Evolutionary conservation across 306 rosid genomes (phyloP), one percentile per base, ranked within the genome.

Genomic region (Cyamopsis tetragonoloba): DNA sequence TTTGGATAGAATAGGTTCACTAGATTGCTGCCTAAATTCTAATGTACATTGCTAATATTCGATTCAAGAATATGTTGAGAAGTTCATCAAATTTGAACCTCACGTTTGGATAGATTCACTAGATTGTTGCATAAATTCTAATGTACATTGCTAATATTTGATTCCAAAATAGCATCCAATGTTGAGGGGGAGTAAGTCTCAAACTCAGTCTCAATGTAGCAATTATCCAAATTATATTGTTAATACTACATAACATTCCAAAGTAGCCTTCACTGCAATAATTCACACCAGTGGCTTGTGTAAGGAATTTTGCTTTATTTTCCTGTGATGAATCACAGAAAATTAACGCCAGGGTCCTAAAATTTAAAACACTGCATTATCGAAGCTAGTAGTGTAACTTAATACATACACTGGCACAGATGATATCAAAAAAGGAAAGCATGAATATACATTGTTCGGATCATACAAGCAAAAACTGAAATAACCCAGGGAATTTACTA

Each of bases 191-290:
- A 37, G 38, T 58, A 37, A 50, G 70, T 60, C 60, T 24, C 67
- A 72, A 68, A 61, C 57, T 13, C 47, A n/a, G n/a, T n/a, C 24
- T 56, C 66, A 67, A 48, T 60, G 18, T 28, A 76, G 22, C 12
- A 58, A 69, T 69, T 30, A 68, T 51, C 41, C 65, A 76, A 44
- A 68, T 27, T 75, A 58, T 62, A 34, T 20, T 11, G 48, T 41
- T 30, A 37, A 27, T 14, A 14, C n/a, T n/a, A n/a, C n/a, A n/a
- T 6, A 39, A n/a, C 67, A 43, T 30, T 73, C 48, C 12, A 61
- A 26, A 49, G 43, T 4, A 46, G 56, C 51, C 11, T 19, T 51
- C 46, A 44, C 27, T 55, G 28, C 19, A 61, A 55, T 34, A 19
- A 74, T 18, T 26, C 51, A 60, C 30, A 47, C 35, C 19, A 30